Conservation (phyloP, 2,329 filamentous ascomycete species). For the Talaromyces sp. region DNA sequence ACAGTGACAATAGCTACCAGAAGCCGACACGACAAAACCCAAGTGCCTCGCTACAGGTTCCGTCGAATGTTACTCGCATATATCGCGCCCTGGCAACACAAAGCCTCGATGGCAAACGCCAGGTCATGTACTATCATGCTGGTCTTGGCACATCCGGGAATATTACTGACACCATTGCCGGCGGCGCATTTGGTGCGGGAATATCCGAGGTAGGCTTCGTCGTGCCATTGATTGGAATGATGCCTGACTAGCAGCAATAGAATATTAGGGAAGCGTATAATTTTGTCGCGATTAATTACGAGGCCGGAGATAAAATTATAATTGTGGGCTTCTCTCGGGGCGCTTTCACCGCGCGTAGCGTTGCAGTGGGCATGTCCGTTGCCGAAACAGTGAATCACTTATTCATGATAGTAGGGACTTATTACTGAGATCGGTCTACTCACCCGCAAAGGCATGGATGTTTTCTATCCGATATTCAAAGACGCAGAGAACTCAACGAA, state of each 20-base stretch:
- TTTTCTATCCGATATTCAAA: background rate
- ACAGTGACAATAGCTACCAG: background rate
- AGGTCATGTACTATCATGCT: background rate
- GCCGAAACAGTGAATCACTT: background rate
- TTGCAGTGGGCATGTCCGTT: background rate
- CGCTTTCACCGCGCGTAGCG: background rate
- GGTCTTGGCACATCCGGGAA: background rate
- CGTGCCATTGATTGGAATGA: background rate
- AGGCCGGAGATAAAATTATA: background rate
- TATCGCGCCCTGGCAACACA: background rate
- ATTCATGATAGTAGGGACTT: background rate
- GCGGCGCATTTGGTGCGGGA: background rate
- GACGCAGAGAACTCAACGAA: background rate
- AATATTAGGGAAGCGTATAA: background rate
- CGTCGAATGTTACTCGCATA: background rate
- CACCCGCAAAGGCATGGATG: background rate
- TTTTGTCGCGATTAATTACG: background rate
- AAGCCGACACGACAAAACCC: background rate
- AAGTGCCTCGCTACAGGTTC: background rate
- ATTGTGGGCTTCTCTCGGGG: background rate
- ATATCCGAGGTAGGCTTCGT: background rate
- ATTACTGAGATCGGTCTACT: background rate
- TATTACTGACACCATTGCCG: background rate
- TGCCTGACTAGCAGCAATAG: background rate
- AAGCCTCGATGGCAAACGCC: background rate